A percentile compares a stretch with the other conserved stretches of the same genome.
phyloP scores from a whole-genome alignment of 2,329 filamentous ascomycete species.

The Fusarium scirpi region DNA sequence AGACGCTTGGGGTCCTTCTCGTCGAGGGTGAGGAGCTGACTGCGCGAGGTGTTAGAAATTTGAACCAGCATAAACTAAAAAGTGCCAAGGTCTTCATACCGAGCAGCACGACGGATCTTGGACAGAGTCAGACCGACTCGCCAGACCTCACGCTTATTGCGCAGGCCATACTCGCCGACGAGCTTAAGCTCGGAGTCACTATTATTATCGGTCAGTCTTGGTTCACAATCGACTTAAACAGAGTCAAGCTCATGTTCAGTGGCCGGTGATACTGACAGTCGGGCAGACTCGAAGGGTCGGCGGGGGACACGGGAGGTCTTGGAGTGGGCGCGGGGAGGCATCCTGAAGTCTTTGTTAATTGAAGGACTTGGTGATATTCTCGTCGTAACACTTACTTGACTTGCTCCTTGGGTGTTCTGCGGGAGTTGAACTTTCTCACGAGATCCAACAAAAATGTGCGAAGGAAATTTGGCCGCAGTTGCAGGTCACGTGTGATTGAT shows the following conservation, averaged over 20 bases:
- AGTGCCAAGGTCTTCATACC: constrained; percentile 67
- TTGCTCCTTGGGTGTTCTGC: constrained; percentile 54
- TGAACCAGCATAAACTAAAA: not conserved
- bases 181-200: constrained; percentile 99
- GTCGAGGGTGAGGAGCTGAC: constrained; percentile 99
- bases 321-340: constrained; percentile 77
- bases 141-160: constrained; percentile 99
- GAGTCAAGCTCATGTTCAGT: constrained; percentile 98
- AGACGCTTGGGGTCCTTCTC: constrained; percentile 99
- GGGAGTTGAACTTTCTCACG: constrained; percentile 51
- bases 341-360: constrained; percentile 52
- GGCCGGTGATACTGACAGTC: constrained; percentile 98
- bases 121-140: constrained; percentile 99
- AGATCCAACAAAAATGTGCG: constrained; percentile 50
- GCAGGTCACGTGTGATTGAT: constrained; percentile 46
- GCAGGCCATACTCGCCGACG: constrained; percentile 99
- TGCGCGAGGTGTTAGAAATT: constrained; percentile 57
- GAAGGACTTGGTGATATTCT: constrained; percentile 24
- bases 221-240: constrained; percentile 90
- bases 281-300: constrained; percentile 99
- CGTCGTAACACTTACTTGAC: constrained; percentile 53
- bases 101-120: constrained; percentile 99
- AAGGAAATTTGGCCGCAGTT: constrained; percentile 48
- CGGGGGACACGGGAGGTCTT: constrained; percentile 99
- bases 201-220: constrained; percentile 74